These are phyloP conservation scores for Pichia deserticola DNA, from an alignment of 805 yeast genomes.

Conservation along the genomic window DNA sequence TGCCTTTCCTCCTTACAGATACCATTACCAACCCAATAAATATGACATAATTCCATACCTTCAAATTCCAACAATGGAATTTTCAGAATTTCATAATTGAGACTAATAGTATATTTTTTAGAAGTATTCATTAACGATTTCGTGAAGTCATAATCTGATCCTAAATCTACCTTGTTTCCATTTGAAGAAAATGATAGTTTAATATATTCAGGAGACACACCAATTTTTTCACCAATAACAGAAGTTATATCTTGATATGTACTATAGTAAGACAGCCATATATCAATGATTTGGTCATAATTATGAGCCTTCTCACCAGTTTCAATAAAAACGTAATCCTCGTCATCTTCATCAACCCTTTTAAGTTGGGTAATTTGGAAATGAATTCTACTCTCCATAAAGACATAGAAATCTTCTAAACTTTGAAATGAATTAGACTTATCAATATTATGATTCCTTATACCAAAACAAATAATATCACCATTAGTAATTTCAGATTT, in stretches of 20 bases:
- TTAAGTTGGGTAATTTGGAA: slow-evolving; percentile 41
- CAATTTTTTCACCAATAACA: slow-evolving; percentile 48
- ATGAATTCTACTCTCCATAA: slow-evolving; percentile 53
- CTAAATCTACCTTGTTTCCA: slow-evolving; percentile 49
- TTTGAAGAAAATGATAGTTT: slow-evolving; percentile 57
- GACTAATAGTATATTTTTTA: slow-evolving; percentile 34
- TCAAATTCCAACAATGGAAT: slow-evolving; percentile 74
- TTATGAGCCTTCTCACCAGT: slow-evolving; percentile 19
- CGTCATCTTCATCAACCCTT: slow-evolving; percentile 36
- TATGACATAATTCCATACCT: slow-evolving; percentile 54
- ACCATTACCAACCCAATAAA: slow-evolving; percentile 69
- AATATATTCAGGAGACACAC: slow-evolving; percentile 51
- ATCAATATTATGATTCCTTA: slow-evolving; percentile 8
- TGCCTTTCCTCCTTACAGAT: slow-evolving; percentile 60
- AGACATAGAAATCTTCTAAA: slow-evolving; percentile 43
- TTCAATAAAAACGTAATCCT: slow-evolving; percentile 40
- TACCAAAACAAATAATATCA: slow-evolving; percentile 46
- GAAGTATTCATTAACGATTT: slow-evolving; percentile 37
- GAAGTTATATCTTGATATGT: slow-evolving; percentile 52
- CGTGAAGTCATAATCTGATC: slow-evolving; percentile 30
- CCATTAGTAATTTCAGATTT: slow-evolving; percentile 58
- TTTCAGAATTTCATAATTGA: slow-evolving; percentile 72
- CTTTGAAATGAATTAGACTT: slow-evolving; percentile 21
- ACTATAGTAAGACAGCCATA: slow-evolving; percentile 64
- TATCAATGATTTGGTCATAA: slow-evolving; percentile 31